Percentiles rank a stretch among this genome's conserved stretches.
phyloP scores from a whole-genome alignment of 2,329 filamentous ascomycete genomes.

The Phymatotrichopsis omnivora region DNA sequence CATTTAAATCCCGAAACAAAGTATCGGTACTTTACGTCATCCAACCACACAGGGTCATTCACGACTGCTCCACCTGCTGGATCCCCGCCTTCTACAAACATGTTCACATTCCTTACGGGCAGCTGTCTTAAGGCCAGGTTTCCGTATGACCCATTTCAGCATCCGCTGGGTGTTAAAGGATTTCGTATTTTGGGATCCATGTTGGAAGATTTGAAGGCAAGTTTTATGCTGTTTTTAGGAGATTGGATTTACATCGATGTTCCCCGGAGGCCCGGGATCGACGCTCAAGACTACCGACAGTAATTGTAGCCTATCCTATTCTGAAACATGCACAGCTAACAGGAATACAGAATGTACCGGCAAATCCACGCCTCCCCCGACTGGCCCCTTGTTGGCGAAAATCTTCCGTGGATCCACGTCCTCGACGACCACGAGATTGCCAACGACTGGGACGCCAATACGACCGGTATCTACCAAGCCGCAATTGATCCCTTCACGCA shows the following conservation, averaged over 20 bases:
- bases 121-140: constrained; percentile 89
- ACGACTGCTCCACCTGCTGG: constrained; percentile 58
- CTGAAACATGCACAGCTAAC: not conserved
- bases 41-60: constrained; percentile 77
- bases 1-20: constrained; percentile 58
- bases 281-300: constrained; percentile 66
- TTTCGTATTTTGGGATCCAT: constrained; percentile 65
- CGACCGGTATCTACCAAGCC: constrained; percentile 65
- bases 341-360: constrained; percentile 49
- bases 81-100: constrained; percentile 47
- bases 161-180: constrained; percentile 72
- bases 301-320: constrained; percentile 39
- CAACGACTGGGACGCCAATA: constrained; percentile 84
- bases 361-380: constrained; percentile 94
- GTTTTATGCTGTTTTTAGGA: constrained; percentile 72
- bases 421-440: constrained; percentile 93
- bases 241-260: constrained; percentile 92
- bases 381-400: constrained; percentile 63
- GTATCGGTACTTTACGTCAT: constrained; percentile 79
- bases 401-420: constrained; percentile 95
- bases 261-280: constrained; percentile 63
- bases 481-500: constrained; percentile 76
- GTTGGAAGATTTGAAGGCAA: constrained; percentile 59
- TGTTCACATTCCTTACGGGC: constrained; percentile 82
- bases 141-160: constrained; percentile 75